phyloP scores from a whole-genome alignment of 2,329 filamentous ascomycete genomes.

The Fusarium protoensiforme region DNA sequence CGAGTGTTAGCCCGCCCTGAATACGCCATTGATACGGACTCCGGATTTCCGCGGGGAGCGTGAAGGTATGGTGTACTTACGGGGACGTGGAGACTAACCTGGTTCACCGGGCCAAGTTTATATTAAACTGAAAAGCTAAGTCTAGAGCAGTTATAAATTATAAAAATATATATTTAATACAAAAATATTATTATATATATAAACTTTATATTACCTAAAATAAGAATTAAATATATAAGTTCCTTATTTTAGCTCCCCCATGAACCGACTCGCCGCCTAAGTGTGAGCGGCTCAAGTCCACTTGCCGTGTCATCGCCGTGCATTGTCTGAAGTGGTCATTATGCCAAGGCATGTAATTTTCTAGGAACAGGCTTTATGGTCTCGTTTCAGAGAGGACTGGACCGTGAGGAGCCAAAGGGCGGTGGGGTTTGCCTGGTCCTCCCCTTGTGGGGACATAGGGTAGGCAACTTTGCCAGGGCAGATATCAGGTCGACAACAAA shows the following conservation, averaged over 20 bases:
- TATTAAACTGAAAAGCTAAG: too few relatives aligned
- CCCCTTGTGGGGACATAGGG: neutral
- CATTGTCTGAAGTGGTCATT: neutral
- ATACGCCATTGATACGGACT: too few relatives aligned
- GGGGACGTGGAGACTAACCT: too few relatives aligned
- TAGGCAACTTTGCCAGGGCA: neutral
- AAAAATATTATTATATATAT: too few relatives aligned
- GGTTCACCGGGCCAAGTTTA: too few relatives aligned
- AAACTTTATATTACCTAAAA: too few relatives aligned
- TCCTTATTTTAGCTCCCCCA: neutral
- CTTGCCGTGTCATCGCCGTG: neutral
- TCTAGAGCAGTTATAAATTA: too few relatives aligned
- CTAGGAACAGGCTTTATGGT: constrained; percentile 14
- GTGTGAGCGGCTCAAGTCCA: neutral
- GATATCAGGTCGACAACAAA: neutral
- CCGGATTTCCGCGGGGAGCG: too few relatives aligned
- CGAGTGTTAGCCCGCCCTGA: too few relatives aligned
- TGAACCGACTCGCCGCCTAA: constrained; percentile 24
- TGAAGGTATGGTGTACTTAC: too few relatives aligned
- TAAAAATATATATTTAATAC: too few relatives aligned
- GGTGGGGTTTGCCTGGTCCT: constrained; percentile 16
- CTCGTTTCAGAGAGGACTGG: constrained; percentile 14
- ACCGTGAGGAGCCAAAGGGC: neutral
- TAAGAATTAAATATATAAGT: too few relatives aligned
- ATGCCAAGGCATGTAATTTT: neutral